phyloP scores from a whole-genome alignment of 768 basidiomycete genomes.

The Russula lepida region DNA sequence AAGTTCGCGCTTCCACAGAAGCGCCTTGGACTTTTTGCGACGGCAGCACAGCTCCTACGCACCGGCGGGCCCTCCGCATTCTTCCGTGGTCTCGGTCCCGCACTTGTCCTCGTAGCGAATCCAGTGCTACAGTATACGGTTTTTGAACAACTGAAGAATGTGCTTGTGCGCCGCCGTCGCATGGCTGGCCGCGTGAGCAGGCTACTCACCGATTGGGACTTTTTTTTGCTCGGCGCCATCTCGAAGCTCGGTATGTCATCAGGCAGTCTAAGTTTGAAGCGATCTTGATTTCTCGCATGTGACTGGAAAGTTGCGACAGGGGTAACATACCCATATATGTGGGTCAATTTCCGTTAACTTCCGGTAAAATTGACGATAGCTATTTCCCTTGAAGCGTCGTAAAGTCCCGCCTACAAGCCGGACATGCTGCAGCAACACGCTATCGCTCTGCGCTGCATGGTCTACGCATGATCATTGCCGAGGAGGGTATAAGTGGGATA shows the following conservation, averaged over 20 bases:
- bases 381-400: slow-evolving; percentile 39
- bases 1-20: slow-evolving; percentile 29
- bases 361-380: not conserved
- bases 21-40: slow-evolving; percentile 57
- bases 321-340: slow-evolving; percentile 72
- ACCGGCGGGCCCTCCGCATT: slow-evolving; percentile 76
- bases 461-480: slow-evolving; percentile 62
- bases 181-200: slow-evolving; percentile 36
- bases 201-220: slow-evolving; percentile 73
- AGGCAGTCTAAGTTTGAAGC: not conserved
- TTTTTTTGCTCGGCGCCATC: slow-evolving; percentile 90
- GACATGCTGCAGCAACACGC: slow-evolving; percentile 53
- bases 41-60: slow-evolving; percentile 56
- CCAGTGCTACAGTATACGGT: slow-evolving; percentile 92
- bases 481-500: slow-evolving; percentile 75
- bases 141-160: slow-evolving; percentile 92
- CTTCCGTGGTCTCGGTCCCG: slow-evolving; percentile 90
- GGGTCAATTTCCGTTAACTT: slow-evolving; percentile 22
- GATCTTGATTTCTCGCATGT: not conserved
- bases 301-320: slow-evolving; percentile 35
- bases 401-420: slow-evolving; percentile 74
- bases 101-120: slow-evolving; percentile 88
- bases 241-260: slow-evolving; percentile 68
- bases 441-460: slow-evolving; percentile 76
- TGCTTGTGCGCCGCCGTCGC: slow-evolving; percentile 56